Conservation (phyloP, 2,329 filamentous ascomycete species). For the Trichophaea hybrida region DNA sequence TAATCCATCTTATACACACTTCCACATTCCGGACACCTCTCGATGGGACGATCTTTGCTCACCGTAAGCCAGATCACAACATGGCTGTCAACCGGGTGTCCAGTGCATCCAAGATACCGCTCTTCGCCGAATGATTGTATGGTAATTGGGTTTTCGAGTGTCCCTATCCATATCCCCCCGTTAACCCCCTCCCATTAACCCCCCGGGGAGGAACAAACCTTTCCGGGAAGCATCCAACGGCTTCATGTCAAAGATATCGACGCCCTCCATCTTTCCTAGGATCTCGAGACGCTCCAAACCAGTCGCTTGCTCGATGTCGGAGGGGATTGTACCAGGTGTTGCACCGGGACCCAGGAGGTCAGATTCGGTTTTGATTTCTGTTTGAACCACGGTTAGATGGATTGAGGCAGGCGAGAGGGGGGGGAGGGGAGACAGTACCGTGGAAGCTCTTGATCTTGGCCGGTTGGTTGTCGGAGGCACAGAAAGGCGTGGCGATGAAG, state of each 20-base stretch:
- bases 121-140: slow-evolving; percentile 89
- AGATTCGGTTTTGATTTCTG: slow-evolving; percentile 69
- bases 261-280: slow-evolving; percentile 96
- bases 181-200: neutral
- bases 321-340: slow-evolving; percentile 66
- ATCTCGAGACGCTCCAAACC: slow-evolving; percentile 98
- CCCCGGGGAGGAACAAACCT: slow-evolving; percentile 41
- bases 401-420: neutral
- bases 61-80: slow-evolving; percentile 79
- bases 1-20: slow-evolving; percentile 98
- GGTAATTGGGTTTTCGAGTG: slow-evolving; percentile 73
- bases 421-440: slow-evolving; percentile 1
- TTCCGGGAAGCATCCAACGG: slow-evolving; percentile 80
- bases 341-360: slow-evolving; percentile 81
- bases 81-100: slow-evolving; percentile 84
- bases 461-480: neutral
- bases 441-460: slow-evolving; percentile 7
- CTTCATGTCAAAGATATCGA: slow-evolving; percentile 97
- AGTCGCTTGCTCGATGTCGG: slow-evolving; percentile 88
- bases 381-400: slow-evolving; percentile 6
- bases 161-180: slow-evolving; percentile 42
- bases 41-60: slow-evolving; percentile 74
- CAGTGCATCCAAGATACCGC: slow-evolving; percentile 76
- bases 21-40: slow-evolving; percentile 94
- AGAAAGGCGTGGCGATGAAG: neutral